Base-by-base conservation (phyloP, 352 stramenopile genomes). In the Pythium myriotylum region DNA sequence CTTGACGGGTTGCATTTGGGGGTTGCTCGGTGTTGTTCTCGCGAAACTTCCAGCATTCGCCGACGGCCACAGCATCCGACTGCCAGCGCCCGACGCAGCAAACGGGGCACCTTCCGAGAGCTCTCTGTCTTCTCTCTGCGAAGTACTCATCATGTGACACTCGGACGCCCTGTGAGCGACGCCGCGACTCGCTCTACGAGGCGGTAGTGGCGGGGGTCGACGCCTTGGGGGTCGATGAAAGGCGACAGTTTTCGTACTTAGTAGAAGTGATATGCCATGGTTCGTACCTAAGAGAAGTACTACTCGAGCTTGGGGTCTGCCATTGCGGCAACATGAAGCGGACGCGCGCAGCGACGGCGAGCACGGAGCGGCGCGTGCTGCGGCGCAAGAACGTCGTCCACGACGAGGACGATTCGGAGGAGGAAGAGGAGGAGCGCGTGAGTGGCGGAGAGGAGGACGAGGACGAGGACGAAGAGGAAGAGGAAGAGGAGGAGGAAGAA, bases 341-440 rank as follows among this genome's bases (percentile, higher is more conserved):
- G 24, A 76, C 75, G 56, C 72, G 83, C 12, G 63, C 77, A 13
- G 63, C 76, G 47, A 67, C 74, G 40, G 56, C 74, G 61, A 68
- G 68, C 19, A 59, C 76, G 59, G 65, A 74, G 65, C 81, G 76
- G 43, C 84, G 80, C 47, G 72, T 68, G 55, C 62, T 91, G 60
- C 78, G 84, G 7, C 80, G 84, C 24, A 91, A 89, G 57, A 93
- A 91, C 58, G 60, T 93, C 29, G 82, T 93, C 33, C 66, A 84
- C 23, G 81, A 91, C 50, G 79, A 88, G 19, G 70, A 81, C 7
- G 81, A 90, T 33, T 71, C 77, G 37, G 77, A 78, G 33, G 73
- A 63, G 29, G 27, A 65, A 17, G 68, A 77, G 41, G 70, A 79
- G 45, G 67, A 72, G 39, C 24, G 10, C 7, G 19, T 54, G 47